phyloP scores from a whole-genome alignment of 2,329 filamentous ascomycete species.

The Diaporthe humulicola region DNA sequence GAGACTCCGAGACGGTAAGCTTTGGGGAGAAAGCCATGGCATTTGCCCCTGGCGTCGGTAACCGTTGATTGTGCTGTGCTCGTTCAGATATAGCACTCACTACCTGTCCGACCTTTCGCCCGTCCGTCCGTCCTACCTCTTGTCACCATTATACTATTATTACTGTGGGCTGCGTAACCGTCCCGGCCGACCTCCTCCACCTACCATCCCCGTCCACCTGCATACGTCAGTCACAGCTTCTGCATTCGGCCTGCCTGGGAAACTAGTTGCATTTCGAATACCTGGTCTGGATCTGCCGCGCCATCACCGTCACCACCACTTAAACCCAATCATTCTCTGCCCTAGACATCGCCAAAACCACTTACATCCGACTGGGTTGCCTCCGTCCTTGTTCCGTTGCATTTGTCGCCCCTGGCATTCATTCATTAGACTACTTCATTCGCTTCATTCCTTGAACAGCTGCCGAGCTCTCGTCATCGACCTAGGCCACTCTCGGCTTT shows the following conservation, averaged over 20 bases:
- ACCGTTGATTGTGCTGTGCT: background rate
- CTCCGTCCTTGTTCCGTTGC: background rate
- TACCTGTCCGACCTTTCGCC: background rate
- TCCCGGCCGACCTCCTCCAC: constrained; percentile 9
- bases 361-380: background rate
- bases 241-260: constrained; percentile 9
- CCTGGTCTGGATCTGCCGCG: background rate
- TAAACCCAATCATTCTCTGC: constrained; percentile 20
- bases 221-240: constrained; percentile 26
- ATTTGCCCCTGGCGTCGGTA: constrained; percentile 2
- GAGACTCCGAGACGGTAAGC: background rate
- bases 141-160: background rate
- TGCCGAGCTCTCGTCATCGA: background rate
- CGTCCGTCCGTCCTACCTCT: background rate
- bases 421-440: background rate
- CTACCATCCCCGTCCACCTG: constrained; percentile 7
- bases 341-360: constrained; percentile 11
- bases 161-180: background rate
- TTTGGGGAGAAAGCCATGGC: constrained; percentile 19
- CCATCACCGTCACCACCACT: constrained; percentile 21
- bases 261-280: constrained; percentile 1
- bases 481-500: background rate
- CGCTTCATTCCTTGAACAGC: background rate
- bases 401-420: background rate
- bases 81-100: background rate